Evolutionary conservation across 495 filamentous ascomycete species (phyloP).

Genomic region (Viridothelium virens): DNA sequence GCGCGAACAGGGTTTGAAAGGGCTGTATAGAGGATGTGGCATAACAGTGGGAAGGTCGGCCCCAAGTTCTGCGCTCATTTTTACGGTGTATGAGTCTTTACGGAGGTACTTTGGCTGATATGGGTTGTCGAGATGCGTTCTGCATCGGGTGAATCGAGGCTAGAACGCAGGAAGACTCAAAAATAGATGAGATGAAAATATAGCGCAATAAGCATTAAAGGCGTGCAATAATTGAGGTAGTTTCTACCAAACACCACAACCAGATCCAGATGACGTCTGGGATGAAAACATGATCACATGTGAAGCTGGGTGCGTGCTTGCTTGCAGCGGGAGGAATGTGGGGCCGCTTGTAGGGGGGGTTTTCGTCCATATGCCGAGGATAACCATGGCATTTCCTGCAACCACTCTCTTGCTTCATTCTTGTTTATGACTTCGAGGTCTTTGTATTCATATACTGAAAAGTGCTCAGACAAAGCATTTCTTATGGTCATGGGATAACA

Average conservation of each 20-base stretch:
- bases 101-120: constrained; percentile 52
- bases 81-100: constrained; percentile 82
- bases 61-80: constrained; percentile 95
- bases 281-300: constrained; percentile 8
- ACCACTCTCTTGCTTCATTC: not conserved
- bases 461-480: not conserved
- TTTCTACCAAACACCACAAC: too few species aligned
- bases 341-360: not conserved
- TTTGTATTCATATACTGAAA: not conserved
- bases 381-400: not conserved
- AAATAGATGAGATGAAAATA: not conserved
- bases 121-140: not conserved
- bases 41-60: constrained; percentile 82
- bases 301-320: not conserved
- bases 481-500: not conserved
- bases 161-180: too few species aligned
- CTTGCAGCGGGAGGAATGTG: constrained; percentile 2
- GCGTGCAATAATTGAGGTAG: not conserved
- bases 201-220: too few species aligned
- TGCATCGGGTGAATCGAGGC: not conserved
- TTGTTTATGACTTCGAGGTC: too few species aligned
- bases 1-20: constrained; percentile 69
- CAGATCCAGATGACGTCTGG: too few species aligned
- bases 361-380: not conserved
- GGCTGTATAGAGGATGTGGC: constrained; percentile 88